A percentile compares a stretch with the other conserved stretches of the same genome.
These are phyloP conservation scores for Trichophyton verrucosum DNA, from an alignment of 2,329 filamentous ascomycete species.

Conservation along the genomic window DNA sequence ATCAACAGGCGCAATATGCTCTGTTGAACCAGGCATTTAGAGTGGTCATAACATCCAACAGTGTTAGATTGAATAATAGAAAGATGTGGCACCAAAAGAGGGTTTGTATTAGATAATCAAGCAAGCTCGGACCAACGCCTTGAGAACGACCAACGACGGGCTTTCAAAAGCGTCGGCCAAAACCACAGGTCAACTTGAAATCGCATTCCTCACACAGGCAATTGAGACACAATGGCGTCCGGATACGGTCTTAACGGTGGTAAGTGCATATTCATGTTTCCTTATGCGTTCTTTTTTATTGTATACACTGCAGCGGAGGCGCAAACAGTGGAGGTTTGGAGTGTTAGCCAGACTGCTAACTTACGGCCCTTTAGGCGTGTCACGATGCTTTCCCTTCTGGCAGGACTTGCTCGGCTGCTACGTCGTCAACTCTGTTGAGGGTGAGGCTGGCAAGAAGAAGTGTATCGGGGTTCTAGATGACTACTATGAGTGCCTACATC, in stretches of 20 bases:
- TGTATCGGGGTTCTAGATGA: slow-evolving; percentile 79
- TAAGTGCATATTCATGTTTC: slow-evolving; percentile 21
- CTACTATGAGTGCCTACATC: slow-evolving; percentile 97
- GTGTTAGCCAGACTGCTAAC: background rate
- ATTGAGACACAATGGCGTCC: slow-evolving; percentile 34
- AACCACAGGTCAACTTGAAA: slow-evolving; percentile 2
- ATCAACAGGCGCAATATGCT: background rate
- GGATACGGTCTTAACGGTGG: slow-evolving; percentile 44
- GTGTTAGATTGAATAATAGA: background rate
- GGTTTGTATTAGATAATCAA: background rate
- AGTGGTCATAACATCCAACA: background rate
- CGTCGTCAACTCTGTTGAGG: slow-evolving; percentile 75
- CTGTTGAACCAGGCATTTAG: background rate
- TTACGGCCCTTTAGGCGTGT: slow-evolving; percentile 40
- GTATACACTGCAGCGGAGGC: background rate
- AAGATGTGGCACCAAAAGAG: background rate
- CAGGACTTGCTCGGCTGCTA: slow-evolving; percentile 98
- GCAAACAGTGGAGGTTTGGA: slow-evolving; percentile 8
- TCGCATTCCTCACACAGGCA: slow-evolving; percentile 4
- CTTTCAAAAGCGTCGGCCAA: background rate
- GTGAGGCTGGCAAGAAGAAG: slow-evolving; percentile 75
- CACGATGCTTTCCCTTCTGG: slow-evolving; percentile 98
- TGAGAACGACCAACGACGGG: background rate
- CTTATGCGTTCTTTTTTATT: background rate
- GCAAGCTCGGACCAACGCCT: slow-evolving; percentile 12